A percentile compares a stretch with the other conserved stretches of the same genome.
Conservation (phyloP, 2,329 filamentous ascomycete species). For the Arthrobotrys musiformis region DNA sequence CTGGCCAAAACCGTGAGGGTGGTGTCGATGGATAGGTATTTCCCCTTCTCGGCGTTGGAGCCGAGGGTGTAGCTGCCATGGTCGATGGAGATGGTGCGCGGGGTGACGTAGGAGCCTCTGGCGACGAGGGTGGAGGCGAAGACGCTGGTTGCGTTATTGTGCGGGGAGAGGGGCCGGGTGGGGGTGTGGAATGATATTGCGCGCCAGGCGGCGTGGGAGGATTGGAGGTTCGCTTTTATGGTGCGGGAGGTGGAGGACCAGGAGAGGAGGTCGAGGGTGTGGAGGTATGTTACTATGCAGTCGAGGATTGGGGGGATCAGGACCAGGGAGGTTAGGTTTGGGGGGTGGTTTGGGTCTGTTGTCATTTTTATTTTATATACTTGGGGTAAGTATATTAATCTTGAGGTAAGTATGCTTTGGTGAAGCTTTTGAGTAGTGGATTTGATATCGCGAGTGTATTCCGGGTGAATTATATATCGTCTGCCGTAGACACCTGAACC, state of each 20-base stretch:
- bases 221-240: neutral
- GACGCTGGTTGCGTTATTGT: constrained; percentile 2
- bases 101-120: neutral
- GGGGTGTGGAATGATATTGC: constrained; percentile 31
- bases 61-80: too few species aligned
- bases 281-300: constrained; percentile 45
- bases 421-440: too few species aligned
- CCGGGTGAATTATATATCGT: too few species aligned
- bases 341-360: neutral
- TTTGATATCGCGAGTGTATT: too few species aligned
- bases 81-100: too few species aligned
- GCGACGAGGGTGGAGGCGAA: constrained; percentile 26
- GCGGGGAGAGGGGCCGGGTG: neutral
- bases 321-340: constrained; percentile 16
- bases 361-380: neutral
- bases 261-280: constrained; percentile 27
- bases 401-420: too few species aligned
- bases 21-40: constrained; percentile 39
- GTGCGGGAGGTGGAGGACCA: constrained; percentile 14
- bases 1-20: constrained; percentile 25
- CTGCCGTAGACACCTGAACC: too few species aligned
- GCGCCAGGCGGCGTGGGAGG: constrained; percentile 41
- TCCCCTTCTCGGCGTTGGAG: neutral
- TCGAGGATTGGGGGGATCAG: constrained; percentile 50
- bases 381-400: too few species aligned